Evolutionary conservation across 768 basidiomycete species (phyloP).

Genomic region (Xerocomellus intermedius): DNA sequence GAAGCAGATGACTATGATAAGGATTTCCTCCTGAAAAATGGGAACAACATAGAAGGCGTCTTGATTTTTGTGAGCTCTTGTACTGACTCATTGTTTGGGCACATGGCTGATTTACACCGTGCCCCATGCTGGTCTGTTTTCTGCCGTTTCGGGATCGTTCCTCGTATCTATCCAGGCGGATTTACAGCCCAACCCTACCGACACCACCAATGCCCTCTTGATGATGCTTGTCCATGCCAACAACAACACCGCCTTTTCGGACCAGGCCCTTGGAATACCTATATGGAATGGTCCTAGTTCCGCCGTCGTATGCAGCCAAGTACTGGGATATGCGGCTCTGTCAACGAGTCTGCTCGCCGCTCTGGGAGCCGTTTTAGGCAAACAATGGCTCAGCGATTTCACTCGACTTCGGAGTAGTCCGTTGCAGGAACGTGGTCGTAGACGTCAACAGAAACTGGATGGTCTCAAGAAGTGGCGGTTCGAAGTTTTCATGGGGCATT

Average conservation of each 20-base stretch:
- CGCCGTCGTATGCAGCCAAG: conserved; percentile 14
- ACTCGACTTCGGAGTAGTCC: conserved; percentile 10
- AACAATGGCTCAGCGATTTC: conserved; percentile 16
- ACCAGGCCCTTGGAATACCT: conserved; percentile 2
- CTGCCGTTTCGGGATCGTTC: conserved; percentile 39
- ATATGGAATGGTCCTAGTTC: conserved; percentile 19
- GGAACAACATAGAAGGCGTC: not conserved
- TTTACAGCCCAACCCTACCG: conserved; percentile 31
- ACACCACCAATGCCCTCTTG: conserved; percentile 29
- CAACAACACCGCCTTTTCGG: conserved; percentile 10
- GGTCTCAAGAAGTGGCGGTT: conserved; percentile 21
- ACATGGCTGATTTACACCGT: not conserved
- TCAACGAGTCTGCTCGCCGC: conserved; percentile 22
- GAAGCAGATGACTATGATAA: not conserved
- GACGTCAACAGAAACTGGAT: conserved; percentile 17
- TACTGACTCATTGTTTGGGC: not conserved
- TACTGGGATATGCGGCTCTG: conserved; percentile 21
- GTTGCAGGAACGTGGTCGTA: conserved; percentile 12
- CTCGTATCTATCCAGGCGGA: conserved; percentile 36
- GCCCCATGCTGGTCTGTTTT: conserved; percentile 41
- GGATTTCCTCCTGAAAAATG: not conserved
- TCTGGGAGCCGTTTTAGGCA: conserved; percentile 20
- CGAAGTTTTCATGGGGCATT: conserved; percentile 9
- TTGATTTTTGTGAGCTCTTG: not conserved
- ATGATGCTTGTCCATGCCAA: conserved; percentile 14